Conservation (phyloP, 495 filamentous ascomycete genomes). For the Penicillium roqueforti region DNA sequence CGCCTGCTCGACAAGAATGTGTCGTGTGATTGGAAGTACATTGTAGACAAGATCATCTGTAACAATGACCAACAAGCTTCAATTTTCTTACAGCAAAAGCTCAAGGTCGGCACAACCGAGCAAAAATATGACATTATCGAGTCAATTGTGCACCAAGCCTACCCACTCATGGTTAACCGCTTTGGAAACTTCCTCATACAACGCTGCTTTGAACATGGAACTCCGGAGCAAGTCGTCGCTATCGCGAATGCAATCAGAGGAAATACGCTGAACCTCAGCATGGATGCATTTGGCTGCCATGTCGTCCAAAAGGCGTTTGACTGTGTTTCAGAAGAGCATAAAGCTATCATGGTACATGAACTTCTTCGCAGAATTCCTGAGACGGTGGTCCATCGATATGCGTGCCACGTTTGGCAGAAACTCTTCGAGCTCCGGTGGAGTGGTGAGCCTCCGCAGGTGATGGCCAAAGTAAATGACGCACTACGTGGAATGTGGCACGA, state of each 20-base stretch:
- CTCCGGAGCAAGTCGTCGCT: conserved; percentile 87
- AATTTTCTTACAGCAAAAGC: conserved; percentile 97
- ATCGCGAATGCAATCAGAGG: conserved; percentile 95
- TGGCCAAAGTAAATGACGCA: conserved; percentile 96
- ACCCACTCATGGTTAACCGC: conserved; percentile 94
- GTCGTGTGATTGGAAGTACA: conserved; percentile 98
- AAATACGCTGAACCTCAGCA: conserved; percentile 88
- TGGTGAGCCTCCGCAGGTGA: conserved; percentile 92
- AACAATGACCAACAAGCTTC: conserved; percentile 99
- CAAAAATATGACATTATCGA: conserved; percentile 97
- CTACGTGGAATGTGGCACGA: conserved; percentile 98
- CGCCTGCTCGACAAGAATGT: conserved; percentile 93
- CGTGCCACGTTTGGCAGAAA: conserved; percentile 99
- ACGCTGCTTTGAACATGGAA: conserved; percentile 97
- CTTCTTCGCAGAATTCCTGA: conserved; percentile 93
- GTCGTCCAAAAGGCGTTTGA: conserved; percentile 98
- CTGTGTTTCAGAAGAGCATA: conserved; percentile 94
- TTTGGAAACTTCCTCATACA: conserved; percentile 97
- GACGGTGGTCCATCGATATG: conserved; percentile 96
- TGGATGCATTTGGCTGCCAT: conserved; percentile 98
- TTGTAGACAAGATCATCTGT: conserved; percentile 98
- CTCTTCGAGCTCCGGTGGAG: conserved; percentile 97
- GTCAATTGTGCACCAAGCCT: conserved; percentile 92
- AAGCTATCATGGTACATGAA: conserved; percentile 97
- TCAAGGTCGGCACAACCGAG: conserved; percentile 91